Percentiles rank a stretch among this genome's conserved stretches.
Conservation (phyloP, 495 filamentous ascomycete species). For the Podospora conica region DNA sequence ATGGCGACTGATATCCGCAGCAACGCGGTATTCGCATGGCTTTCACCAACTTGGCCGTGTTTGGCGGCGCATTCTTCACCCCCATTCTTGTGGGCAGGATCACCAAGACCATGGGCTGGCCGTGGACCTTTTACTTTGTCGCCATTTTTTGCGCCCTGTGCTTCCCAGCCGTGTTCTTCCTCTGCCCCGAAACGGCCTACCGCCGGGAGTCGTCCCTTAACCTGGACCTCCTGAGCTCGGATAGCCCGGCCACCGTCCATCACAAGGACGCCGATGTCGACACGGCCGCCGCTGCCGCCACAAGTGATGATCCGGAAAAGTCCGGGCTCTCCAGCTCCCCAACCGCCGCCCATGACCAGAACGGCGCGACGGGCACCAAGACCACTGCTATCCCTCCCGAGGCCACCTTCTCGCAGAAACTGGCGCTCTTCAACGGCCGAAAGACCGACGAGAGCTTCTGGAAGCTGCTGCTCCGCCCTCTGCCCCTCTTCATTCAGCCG, state of each 20-base stretch:
- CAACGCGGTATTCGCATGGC: conserved; percentile 87
- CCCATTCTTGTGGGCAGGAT: conserved; percentile 85
- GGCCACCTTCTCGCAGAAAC: conserved; percentile 46
- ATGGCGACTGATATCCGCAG: conserved; percentile 33
- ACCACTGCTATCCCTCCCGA: conserved; percentile 28
- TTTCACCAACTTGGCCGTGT: conserved; percentile 78
- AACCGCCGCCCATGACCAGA: not conserved
- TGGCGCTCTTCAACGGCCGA: conserved; percentile 73
- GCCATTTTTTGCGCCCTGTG: conserved; percentile 61
- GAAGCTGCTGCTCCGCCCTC: conserved; percentile 56
- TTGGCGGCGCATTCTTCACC: conserved; percentile 88
- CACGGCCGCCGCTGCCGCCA: not conserved
- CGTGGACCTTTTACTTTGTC: conserved; percentile 72
- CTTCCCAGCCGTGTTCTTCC: conserved; percentile 62
- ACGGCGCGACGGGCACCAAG: not conserved
- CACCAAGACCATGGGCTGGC: conserved; percentile 66
- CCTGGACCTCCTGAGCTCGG: conserved; percentile 41
- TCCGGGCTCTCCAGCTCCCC: not conserved
- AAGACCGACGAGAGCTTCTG: conserved; percentile 61
- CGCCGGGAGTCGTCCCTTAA: conserved; percentile 58
- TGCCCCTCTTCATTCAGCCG: conserved; percentile 67
- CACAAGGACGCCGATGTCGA: not conserved
- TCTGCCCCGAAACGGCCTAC: conserved; percentile 83
- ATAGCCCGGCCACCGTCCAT: conserved; percentile 1
- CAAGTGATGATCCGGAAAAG: conserved; percentile 21